Percentiles rank a stretch among this genome's conserved stretches.
Evolutionary conservation across 2,329 filamentous ascomycete genomes (phyloP).

Genomic region (Xylariaceae sp.): DNA sequence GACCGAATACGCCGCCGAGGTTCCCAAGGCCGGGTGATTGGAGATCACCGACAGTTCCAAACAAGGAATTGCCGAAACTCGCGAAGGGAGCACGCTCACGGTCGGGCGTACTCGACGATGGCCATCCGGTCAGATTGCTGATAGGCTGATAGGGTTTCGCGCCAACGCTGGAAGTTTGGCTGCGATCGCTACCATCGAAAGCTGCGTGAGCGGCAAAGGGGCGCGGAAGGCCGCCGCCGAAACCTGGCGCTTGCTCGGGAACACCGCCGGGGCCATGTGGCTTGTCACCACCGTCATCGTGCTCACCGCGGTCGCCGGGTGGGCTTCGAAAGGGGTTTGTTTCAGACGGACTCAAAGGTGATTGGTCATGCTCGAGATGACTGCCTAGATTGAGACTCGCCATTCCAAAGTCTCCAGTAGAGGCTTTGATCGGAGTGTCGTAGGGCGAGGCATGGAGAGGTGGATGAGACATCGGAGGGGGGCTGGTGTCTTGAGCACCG

Average conservation of each 20-base stretch:
- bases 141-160: conserved; percentile 72
- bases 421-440: conserved; percentile 59
- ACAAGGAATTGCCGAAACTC: conserved; percentile 79
- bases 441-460: conserved; percentile 45
- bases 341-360: conserved; percentile 86
- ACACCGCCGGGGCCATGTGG: conserved; percentile 56
- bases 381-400: conserved; percentile 60
- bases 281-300: conserved; percentile 58
- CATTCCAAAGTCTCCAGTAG: conserved; percentile 64
- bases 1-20: conserved; percentile 70
- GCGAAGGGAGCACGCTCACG: conserved; percentile 59
- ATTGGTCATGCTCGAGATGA: conserved; percentile 62
- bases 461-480: conserved; percentile 40
- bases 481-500: conserved; percentile 71
- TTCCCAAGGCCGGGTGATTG: conserved; percentile 74
- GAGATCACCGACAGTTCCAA: conserved; percentile 75
- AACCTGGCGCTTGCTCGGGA: conserved; percentile 49
- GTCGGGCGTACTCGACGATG: conserved; percentile 69
- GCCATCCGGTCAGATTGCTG: conserved; percentile 64
- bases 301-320: conserved; percentile 69
- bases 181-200: conserved; percentile 79
- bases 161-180: conserved; percentile 87
- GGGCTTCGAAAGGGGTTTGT: conserved; percentile 97
- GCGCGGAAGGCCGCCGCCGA: conserved; percentile 48
- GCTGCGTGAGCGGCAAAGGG: conserved; percentile 48